A percentile compares a stretch with the other conserved stretches of the same genome.
phyloP scores from a whole-genome alignment of 768 basidiomycete species.

The Asterophora parasitica region DNA sequence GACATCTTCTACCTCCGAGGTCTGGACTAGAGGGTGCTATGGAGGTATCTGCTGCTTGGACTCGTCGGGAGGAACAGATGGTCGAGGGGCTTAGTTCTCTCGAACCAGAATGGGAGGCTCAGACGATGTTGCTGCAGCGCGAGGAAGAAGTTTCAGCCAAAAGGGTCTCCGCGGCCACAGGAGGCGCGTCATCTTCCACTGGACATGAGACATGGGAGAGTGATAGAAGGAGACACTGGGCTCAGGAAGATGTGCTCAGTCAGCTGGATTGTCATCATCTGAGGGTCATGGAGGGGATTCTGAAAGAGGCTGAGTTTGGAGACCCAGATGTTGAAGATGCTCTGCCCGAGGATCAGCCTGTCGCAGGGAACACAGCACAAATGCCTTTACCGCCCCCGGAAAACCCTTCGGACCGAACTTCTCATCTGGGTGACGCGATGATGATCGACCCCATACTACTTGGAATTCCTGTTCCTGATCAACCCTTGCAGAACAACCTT shows the following conservation, averaged over 20 bases:
- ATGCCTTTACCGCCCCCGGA: not conserved
- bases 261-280: conserved; percentile 21
- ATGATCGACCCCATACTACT: conserved; percentile 13
- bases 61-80: conserved; percentile 42
- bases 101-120: conserved; percentile 26
- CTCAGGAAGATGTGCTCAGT: conserved; percentile 20
- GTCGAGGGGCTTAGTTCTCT: conserved; percentile 25
- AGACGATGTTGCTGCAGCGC: conserved; percentile 15
- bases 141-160: conserved; percentile 14
- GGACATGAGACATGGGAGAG: conserved; percentile 16
- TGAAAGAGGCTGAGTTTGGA: conserved; percentile 14
- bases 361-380: not conserved
- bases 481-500: not conserved
- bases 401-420: conserved; percentile 8
- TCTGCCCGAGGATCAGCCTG: conserved; percentile 16
- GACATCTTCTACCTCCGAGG: conserved; percentile 11
- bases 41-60: conserved; percentile 49
- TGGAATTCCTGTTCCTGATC: conserved; percentile 7
- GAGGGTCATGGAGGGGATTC: conserved; percentile 22
- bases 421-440: conserved; percentile 6
- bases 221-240: conserved; percentile 19
- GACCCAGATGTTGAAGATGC: conserved; percentile 9
- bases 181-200: conserved; percentile 8
- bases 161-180: conserved; percentile 6
- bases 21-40: conserved; percentile 33